These are phyloP conservation scores for Lathyrus aphaca DNA, from an alignment of 306 rosid species.

Conservation along the genomic window DNA sequence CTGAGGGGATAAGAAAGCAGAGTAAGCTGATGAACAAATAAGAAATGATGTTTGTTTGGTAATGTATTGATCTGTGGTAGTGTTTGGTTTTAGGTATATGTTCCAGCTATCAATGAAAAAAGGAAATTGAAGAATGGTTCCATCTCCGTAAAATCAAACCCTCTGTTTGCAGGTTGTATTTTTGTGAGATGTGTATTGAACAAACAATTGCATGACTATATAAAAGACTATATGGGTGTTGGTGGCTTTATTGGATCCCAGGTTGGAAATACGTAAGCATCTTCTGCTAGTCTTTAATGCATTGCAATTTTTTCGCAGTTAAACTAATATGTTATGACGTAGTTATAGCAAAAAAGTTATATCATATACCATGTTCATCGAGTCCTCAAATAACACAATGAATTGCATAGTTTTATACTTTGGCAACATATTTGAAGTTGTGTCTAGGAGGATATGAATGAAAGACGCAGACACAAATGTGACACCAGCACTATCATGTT, in stretches of 20 bases:
- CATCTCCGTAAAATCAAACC: conserved; percentile 59
- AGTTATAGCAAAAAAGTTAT: neutral
- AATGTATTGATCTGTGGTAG: conserved; percentile 3
- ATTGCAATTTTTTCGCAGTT: neutral
- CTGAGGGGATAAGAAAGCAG: conserved; percentile 9
- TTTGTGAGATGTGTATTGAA: conserved; percentile 77
- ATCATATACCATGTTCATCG: neutral
- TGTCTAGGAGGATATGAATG: neutral
- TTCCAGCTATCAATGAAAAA: conserved; percentile 69
- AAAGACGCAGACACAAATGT: neutral
- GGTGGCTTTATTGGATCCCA: conserved; percentile 83
- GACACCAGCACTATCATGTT: neutral
- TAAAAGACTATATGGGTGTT: conserved; percentile 72
- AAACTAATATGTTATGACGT: neutral
- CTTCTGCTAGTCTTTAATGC: conserved; percentile 7
- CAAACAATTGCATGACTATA: conserved; percentile 82
- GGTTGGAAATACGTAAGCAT: conserved; percentile 89
- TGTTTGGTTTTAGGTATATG: conserved; percentile 68
- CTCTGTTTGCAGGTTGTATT: conserved; percentile 75
- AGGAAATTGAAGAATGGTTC: conserved; percentile 74
- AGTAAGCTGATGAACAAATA: neutral
- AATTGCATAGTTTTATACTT: neutral
- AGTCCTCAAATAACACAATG: too few species aligned
- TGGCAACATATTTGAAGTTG: neutral
- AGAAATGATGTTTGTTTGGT: conserved; percentile 4